Conservation (phyloP, 495 filamentous ascomycete genomes). For the Letharia columbiana region DNA sequence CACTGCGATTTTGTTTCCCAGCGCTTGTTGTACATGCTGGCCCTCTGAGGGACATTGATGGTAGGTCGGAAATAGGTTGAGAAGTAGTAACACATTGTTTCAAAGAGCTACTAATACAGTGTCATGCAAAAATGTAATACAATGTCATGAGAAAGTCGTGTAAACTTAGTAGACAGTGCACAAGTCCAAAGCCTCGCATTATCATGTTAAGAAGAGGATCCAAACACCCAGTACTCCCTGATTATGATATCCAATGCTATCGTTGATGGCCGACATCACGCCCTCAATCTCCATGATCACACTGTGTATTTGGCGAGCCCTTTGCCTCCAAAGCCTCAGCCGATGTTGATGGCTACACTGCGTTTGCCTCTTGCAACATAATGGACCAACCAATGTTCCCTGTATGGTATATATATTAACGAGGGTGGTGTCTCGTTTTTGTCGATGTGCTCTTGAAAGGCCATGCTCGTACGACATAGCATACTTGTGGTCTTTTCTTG, state of each 20-base stretch:
- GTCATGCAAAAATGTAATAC: neutral
- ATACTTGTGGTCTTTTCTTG: neutral
- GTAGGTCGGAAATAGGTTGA: neutral
- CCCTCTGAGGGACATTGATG: neutral
- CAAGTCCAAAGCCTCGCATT: neutral
- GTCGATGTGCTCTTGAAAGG: neutral
- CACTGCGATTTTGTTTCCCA: neutral
- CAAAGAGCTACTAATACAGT: neutral
- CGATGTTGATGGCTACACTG: neutral
- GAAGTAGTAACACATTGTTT: neutral
- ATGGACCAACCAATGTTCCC: neutral
- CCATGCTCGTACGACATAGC: neutral
- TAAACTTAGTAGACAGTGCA: neutral
- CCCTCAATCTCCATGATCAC: neutral
- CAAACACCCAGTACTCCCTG: neutral
- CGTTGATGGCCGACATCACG: neutral
- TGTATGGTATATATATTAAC: neutral
- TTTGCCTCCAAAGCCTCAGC: neutral
- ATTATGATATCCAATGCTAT: neutral
- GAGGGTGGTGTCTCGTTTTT: neutral
- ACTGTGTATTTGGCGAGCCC: neutral
- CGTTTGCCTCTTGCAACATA: neutral
- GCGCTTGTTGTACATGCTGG: no score
- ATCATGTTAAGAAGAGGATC: neutral
- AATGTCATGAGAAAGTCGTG: no score